phyloP scores from a whole-genome alignment of 1,139 yeast genomes.

The Saccharomycopsis hybrid region DNA sequence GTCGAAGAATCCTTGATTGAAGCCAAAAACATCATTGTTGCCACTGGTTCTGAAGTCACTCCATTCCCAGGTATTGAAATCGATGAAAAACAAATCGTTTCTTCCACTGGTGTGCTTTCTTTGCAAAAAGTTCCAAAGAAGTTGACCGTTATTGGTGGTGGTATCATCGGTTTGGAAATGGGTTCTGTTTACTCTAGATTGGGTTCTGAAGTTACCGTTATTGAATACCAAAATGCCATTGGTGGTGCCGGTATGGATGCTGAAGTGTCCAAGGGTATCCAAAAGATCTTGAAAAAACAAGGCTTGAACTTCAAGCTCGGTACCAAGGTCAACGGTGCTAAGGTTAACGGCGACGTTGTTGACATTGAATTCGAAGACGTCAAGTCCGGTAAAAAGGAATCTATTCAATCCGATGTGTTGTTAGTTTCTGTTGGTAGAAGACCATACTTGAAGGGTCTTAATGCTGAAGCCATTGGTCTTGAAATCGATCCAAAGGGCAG shows the following conservation, averaged over 20 bases:
- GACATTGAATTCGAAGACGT: conserved; percentile 84
- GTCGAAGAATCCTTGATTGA: conserved; percentile 43
- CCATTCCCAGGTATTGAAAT: conserved; percentile 98
- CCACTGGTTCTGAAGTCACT: conserved; percentile 97
- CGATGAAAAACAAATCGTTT: conserved; percentile 95
- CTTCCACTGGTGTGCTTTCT: conserved; percentile 88
- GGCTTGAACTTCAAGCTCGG: conserved; percentile 91
- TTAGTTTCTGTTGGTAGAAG: conserved; percentile 98
- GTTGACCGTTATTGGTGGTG: conserved; percentile 95
- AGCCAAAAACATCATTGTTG: conserved; percentile 87
- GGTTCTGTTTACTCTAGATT: conserved; percentile 96
- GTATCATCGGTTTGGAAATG: conserved; percentile 99
- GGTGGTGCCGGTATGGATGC: conserved; percentile 96
- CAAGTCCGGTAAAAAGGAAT: conserved; percentile 76
- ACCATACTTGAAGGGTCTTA: conserved; percentile 88
- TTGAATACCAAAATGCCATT: conserved; percentile 85
- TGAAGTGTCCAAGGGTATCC: conserved; percentile 86
- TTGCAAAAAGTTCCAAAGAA: conserved; percentile 88
- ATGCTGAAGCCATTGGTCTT: conserved; percentile 81
- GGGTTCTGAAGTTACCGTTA: conserved; percentile 91
- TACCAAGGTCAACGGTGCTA: conserved; percentile 85
- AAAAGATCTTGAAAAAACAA: conserved; percentile 87
- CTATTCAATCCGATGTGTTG: conserved; percentile 83
- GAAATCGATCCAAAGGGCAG: conserved; percentile 91
- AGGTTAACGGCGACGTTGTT: conserved; percentile 81